A percentile compares a stretch with the other conserved stretches of the same genome.
Conservation (phyloP, 1,284 basidiomycete genomes). For the Puccinia brachypodii region DNA sequence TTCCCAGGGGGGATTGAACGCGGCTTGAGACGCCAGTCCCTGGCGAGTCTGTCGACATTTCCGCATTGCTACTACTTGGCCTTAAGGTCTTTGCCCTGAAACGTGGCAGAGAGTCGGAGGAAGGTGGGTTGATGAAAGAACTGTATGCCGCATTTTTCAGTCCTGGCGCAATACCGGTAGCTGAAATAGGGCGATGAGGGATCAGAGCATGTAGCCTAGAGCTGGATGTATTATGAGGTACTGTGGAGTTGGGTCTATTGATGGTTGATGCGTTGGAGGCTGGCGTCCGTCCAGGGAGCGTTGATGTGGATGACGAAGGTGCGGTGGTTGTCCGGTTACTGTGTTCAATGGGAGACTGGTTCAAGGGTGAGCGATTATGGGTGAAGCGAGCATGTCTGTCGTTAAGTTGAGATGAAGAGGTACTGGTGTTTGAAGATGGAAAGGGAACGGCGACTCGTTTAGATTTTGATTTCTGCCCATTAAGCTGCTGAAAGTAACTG, state of each 20-base stretch:
- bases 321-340: background rate
- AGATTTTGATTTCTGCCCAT: constrained; percentile 26
- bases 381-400: background rate
- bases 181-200: constrained; percentile 17
- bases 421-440: background rate
- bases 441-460: constrained; percentile 43
- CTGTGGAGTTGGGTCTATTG: constrained; percentile 18
- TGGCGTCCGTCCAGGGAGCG: background rate
- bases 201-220: background rate
- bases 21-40: background rate
- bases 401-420: background rate
- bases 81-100: constrained; percentile 26
- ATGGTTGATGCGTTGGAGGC: constrained; percentile 5
- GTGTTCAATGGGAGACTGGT: background rate
- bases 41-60: background rate
- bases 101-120: constrained; percentile 4
- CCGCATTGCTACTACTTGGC: constrained; percentile 13
- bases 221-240: constrained; percentile 1
- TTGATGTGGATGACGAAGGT: constrained; percentile 17
- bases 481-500: constrained; percentile 8
- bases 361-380: background rate
- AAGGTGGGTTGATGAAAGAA: background rate
- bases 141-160: background rate
- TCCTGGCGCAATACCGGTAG: background rate
- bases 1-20: constrained; percentile 29